phyloP scores from a whole-genome alignment of 2,329 filamentous ascomycete species.

The Colletotrichum gloeosporioides region DNA sequence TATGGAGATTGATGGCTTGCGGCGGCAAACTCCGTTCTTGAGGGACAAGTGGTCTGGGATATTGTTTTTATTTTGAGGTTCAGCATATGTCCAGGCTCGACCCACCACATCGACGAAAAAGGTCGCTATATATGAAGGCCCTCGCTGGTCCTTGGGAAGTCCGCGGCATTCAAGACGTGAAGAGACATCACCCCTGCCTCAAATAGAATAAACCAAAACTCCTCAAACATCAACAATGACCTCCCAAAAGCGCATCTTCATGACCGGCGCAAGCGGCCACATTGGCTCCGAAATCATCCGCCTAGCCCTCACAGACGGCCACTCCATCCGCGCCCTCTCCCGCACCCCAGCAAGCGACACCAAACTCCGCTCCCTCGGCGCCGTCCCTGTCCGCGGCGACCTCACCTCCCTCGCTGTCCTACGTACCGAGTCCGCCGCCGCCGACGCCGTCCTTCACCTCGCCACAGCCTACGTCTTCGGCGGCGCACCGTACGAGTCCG shows the following conservation, averaged over 20 bases:
- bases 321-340: constrained; percentile 33
- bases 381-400: constrained; percentile 42
- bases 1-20: not conserved
- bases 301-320: constrained; percentile 40
- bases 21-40: not conserved
- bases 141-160: not conserved
- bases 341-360: constrained; percentile 31
- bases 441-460: constrained; percentile 49
- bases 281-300: constrained; percentile 40
- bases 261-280: constrained; percentile 46
- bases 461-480: constrained; percentile 37
- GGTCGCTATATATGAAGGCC: not conserved
- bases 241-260: constrained; percentile 29
- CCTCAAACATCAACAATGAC: not conserved
- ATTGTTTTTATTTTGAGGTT: fast-evolving
- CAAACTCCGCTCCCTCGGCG: constrained; percentile 42
- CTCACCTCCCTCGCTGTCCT: constrained; percentile 43
- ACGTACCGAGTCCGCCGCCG: constrained; percentile 36
- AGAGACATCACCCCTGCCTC: too few relatives aligned
- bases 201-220: not conserved
- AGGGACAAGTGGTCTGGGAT: fast-evolving
- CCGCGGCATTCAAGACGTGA: not conserved
- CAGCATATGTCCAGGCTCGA: not conserved
- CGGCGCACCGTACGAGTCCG: constrained; percentile 30
- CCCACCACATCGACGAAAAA: not conserved